A percentile compares a stretch with the other conserved stretches of the same genome.
These are phyloP conservation scores for Climacium dendroides DNA, from an alignment of 225 moss, liverwort and hornwort genomes.

Conservation along the genomic window DNA sequence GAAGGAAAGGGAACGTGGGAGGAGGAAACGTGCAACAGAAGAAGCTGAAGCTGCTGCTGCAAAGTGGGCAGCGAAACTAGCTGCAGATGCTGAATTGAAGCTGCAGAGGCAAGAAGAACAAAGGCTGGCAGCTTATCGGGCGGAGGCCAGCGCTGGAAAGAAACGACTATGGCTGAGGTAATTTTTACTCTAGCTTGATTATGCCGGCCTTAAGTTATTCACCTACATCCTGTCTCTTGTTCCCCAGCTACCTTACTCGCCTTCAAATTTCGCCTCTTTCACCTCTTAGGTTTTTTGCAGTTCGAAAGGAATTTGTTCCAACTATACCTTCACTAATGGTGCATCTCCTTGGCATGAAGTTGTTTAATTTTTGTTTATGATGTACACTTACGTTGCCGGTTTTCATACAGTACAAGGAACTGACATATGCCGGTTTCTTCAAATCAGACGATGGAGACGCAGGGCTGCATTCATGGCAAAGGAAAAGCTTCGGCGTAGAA, in stretches of 20 bases:
- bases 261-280: not conserved
- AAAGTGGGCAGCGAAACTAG: conserved; percentile 66
- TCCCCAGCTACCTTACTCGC: not conserved
- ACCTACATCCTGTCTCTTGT: not conserved
- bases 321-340: not conserved
- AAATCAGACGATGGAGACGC: conserved; percentile 70
- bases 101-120: conserved; percentile 44
- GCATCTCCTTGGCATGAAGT: not conserved
- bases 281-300: not conserved
- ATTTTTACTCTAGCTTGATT: not conserved
- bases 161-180: conserved; percentile 78
- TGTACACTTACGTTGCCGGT: not conserved
- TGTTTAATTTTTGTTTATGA: not conserved
- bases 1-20: conserved; percentile 48
- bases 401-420: not conserved
- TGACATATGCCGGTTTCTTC: conserved; percentile 3
- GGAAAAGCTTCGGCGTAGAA: conserved; percentile 52
- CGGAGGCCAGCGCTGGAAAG: conserved; percentile 71
- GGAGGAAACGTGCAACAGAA: conserved; percentile 56
- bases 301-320: not conserved
- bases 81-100: conserved; percentile 57
- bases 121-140: conserved; percentile 31
- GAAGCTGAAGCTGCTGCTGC: conserved; percentile 63
- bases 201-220: not conserved
- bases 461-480: conserved; percentile 33